Conservation (phyloP, 148 eudicot genomes). For the Chenopodium suecicum region DNA sequence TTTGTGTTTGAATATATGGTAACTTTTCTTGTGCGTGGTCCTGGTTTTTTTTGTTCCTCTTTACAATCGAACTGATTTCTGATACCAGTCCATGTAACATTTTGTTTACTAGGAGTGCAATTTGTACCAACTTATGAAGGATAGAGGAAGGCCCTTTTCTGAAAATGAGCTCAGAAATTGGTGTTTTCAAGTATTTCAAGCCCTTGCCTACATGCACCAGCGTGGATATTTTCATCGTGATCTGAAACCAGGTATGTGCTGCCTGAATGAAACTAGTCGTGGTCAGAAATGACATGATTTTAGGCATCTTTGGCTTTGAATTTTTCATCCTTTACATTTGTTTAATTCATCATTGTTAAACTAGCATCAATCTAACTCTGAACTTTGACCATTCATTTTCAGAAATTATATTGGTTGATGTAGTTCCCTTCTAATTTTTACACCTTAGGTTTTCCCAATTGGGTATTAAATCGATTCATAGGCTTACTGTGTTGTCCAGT, state of each 20-base stretch:
- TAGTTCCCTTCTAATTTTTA: no score
- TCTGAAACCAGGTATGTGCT: slow-evolving; percentile 76
- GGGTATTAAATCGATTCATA: not conserved
- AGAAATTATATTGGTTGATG: no score
- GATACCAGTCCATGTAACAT: not conserved
- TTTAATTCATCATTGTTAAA: not conserved
- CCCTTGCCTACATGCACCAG: slow-evolving; percentile 92
- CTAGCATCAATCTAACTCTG: not conserved
- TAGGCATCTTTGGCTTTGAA: not conserved
- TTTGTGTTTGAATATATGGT: slow-evolving; percentile 98
- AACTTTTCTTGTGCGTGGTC: slow-evolving; percentile 6
- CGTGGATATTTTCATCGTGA: slow-evolving; percentile 97
- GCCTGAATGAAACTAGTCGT: not conserved
- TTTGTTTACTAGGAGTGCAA: slow-evolving; percentile 57
- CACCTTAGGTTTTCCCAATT: not conserved
- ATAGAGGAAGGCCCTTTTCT: slow-evolving; percentile 62
- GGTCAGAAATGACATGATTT: not conserved
- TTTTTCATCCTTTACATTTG: not conserved
- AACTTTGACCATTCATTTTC: not conserved
- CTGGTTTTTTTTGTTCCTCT: not conserved
- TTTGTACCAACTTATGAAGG: slow-evolving; percentile 82
- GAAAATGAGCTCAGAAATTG: slow-evolving; percentile 86
- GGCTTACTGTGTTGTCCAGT: not conserved
- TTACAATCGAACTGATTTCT: not conserved
- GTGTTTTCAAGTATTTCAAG: slow-evolving; percentile 97